Percentiles rank a stretch among this genome's conserved stretches.
Conservation (phyloP, 2,329 filamentous ascomycete genomes). For the Trichoderma sp. region DNA sequence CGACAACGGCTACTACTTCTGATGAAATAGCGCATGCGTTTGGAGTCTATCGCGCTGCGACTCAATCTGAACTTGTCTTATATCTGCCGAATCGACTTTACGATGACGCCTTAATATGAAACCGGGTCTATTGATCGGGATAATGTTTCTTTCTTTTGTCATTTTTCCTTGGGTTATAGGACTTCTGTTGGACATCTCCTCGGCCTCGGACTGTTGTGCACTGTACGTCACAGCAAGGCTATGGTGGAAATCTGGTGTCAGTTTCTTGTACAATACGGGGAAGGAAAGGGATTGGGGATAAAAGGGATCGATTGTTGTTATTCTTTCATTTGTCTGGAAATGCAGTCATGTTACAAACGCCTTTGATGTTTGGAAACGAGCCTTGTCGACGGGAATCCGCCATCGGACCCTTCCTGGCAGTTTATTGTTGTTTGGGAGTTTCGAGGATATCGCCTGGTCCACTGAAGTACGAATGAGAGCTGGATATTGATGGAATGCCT, state of each 20-base stretch:
- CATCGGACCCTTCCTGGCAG: conserved; percentile 12
- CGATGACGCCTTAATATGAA: conserved; percentile 25
- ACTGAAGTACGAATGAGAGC: conserved; percentile 34
- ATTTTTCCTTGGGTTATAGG: conserved; percentile 13
- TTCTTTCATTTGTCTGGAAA: conserved; percentile 21
- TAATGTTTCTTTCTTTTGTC: conserved; percentile 25
- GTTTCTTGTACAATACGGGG: conserved; percentile 28
- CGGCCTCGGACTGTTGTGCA: conserved; percentile 12
- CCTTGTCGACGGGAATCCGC: conserved; percentile 13
- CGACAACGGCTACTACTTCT: conserved; percentile 56
- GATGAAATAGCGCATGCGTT: conserved; percentile 42
- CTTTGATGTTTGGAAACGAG: conserved; percentile 24
- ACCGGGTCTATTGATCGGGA: conserved; percentile 24
- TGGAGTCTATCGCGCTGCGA: not conserved
- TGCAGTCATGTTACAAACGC: conserved; percentile 21
- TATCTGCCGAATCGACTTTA: conserved; percentile 17
- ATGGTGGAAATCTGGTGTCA: conserved; percentile 26
- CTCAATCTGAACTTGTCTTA: conserved; percentile 19
- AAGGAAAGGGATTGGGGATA: conserved; percentile 24
- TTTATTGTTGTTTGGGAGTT: conserved; percentile 27
- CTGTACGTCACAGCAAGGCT: conserved; percentile 18
- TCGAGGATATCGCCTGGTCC: conserved; percentile 29
- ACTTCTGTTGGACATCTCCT: conserved; percentile 9
- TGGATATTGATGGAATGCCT: not conserved
- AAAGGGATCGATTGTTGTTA: conserved; percentile 18